A percentile compares a stretch with the other conserved stretches of the same genome.
Conservation (phyloP, 352 stramenopile genomes). For the Phytophthora palmivora region DNA sequence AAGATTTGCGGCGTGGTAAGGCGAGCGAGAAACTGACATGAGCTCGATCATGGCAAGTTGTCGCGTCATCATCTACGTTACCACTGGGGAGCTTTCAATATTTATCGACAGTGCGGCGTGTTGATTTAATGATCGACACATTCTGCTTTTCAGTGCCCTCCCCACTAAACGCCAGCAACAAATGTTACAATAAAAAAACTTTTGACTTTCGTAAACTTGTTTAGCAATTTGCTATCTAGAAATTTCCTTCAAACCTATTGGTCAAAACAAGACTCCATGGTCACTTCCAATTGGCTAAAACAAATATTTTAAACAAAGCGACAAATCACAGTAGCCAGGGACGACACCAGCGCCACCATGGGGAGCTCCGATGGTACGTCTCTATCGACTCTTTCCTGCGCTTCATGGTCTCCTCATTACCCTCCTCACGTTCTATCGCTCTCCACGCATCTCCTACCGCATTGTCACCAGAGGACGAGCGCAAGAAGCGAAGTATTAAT, state of each 20-base stretch:
- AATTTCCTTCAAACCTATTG: background rate
- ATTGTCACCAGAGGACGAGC: slow-evolving; percentile 63
- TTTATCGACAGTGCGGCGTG: slow-evolving; percentile 33
- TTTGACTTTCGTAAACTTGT: background rate
- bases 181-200: slow-evolving; percentile 27
- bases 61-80: background rate
- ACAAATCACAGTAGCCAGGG: background rate
- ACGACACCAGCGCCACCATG: slow-evolving; percentile 32
- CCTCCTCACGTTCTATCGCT: background rate
- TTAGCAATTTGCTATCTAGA: too few relatives aligned
- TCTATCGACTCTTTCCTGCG: background rate
- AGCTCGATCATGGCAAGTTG: background rate
- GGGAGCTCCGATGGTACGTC: slow-evolving; percentile 68
- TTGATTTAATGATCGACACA: background rate
- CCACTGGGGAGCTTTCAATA: slow-evolving; percentile 30
- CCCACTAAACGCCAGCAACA: background rate
- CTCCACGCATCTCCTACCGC: background rate
- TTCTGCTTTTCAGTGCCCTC: slow-evolving; percentile 2
- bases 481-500: slow-evolving; percentile 88
- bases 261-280: background rate
- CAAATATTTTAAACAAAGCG: background rate
- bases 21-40: slow-evolving; percentile 3
- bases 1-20: slow-evolving; percentile 20
- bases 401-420: slow-evolving; percentile 1
- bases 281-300: slow-evolving; percentile 4